Percentiles rank a stretch among this genome's conserved stretches.
Conservation (phyloP, 1,284 basidiomycete genomes). For the Marasmius tenuissimus region DNA sequence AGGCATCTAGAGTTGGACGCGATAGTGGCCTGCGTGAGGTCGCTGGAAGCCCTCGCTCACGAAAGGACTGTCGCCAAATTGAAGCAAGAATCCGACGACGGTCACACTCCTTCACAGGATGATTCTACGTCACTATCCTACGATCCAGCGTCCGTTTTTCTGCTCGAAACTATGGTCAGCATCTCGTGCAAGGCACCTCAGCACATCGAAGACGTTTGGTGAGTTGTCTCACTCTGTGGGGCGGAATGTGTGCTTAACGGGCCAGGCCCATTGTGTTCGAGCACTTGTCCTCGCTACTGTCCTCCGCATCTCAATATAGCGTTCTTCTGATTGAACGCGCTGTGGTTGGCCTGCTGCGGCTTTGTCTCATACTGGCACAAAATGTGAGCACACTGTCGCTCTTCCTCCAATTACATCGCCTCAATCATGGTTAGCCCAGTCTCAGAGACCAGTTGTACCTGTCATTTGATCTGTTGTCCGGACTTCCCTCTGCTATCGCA, state of each 20-base stretch:
- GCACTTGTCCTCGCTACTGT: slow-evolving; percentile 82
- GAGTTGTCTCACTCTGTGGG: slow-evolving; percentile 21
- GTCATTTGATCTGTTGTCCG: slow-evolving; percentile 87
- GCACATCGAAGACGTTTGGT: slow-evolving; percentile 88
- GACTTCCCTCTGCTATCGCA: slow-evolving; percentile 76
- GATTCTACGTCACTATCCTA: slow-evolving; percentile 71
- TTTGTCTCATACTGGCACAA: slow-evolving; percentile 79
- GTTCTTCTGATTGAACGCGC: slow-evolving; percentile 94
- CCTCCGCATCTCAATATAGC: slow-evolving; percentile 80
- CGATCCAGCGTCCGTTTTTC: slow-evolving; percentile 92
- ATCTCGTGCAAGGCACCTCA: slow-evolving; percentile 76
- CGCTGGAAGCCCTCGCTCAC: slow-evolving; percentile 89
- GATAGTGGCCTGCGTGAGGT: slow-evolving; percentile 79
- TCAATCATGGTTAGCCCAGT: slow-evolving; percentile 45
- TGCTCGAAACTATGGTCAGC: slow-evolving; percentile 92
- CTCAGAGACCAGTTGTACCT: slow-evolving; percentile 92
- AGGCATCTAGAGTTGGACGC: slow-evolving; percentile 80
- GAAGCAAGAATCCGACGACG: slow-evolving; percentile 67
- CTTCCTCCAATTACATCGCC: slow-evolving; percentile 16
- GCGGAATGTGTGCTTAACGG: background rate
- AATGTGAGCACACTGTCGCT: slow-evolving; percentile 47
- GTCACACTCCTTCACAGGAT: slow-evolving; percentile 35
- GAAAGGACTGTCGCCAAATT: slow-evolving; percentile 77
- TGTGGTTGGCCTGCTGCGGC: slow-evolving; percentile 83
- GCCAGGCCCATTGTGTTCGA: slow-evolving; percentile 89